phyloP scores from a whole-genome alignment of 768 basidiomycete genomes.

The Austroboletus festivus region DNA sequence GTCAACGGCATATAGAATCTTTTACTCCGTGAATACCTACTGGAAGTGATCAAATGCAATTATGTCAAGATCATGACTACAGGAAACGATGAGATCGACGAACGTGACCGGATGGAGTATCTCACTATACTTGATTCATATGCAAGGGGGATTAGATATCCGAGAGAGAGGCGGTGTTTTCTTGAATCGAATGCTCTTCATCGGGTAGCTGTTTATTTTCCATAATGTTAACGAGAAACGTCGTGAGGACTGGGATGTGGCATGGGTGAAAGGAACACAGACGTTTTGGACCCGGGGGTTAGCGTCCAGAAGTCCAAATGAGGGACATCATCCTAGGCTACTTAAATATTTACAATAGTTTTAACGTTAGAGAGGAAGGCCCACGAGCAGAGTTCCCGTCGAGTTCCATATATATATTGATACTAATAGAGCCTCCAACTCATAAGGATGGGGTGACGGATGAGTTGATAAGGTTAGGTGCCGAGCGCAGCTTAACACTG shows the following conservation, averaged over 20 bases:
- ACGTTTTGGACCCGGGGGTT: neutral
- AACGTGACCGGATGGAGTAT: neutral
- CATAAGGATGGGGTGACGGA: too few species aligned
- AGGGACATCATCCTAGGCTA: neutral
- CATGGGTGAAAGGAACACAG: neutral
- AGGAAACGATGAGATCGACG: neutral
- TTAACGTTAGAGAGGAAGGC: too few species aligned
- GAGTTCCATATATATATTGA: too few species aligned
- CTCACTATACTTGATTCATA: neutral
- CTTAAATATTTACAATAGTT: slow-evolving; percentile 1
- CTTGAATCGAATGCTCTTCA: neutral
- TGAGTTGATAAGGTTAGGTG: too few species aligned
- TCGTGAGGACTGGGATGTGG: neutral
- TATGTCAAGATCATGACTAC: neutral
- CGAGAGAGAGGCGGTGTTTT: neutral
- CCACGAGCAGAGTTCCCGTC: too few species aligned
- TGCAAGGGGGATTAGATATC: neutral
- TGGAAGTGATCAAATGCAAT: too few species aligned
- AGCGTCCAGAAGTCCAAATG: neutral
- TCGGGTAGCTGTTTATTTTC: neutral
- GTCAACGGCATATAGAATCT: too few species aligned
- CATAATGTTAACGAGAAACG: neutral
- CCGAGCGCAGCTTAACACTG: too few species aligned
- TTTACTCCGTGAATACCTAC: neutral
- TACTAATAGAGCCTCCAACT: too few species aligned